Evolutionary conservation across 306 rosid genomes (phyloP).

Genomic region (Morella rubra): DNA sequence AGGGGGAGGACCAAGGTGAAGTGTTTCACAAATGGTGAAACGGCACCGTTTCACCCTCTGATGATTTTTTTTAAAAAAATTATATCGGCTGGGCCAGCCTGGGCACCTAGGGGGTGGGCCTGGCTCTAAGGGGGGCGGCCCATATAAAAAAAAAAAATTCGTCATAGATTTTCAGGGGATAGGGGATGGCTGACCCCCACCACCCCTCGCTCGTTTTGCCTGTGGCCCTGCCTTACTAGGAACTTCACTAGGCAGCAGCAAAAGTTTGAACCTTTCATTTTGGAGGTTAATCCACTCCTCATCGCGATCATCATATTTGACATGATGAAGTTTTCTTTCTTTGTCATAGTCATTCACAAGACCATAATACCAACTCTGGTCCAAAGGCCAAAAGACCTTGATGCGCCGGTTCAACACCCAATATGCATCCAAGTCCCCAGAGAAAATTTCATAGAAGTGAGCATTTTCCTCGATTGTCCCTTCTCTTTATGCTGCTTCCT

Average conservation of each 20-base stretch:
- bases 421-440: conserved; percentile 57
- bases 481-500: conserved; percentile 64
- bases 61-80: too few relatives aligned
- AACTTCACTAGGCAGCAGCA: conserved; percentile 85
- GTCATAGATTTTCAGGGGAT: too few relatives aligned
- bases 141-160: too few relatives aligned
- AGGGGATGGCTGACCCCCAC: too few relatives aligned
- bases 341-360: conserved; percentile 65
- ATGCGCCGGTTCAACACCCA: conserved; percentile 77
- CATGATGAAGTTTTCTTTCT: conserved; percentile 67
- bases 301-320: conserved; percentile 92
- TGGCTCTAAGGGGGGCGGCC: too few relatives aligned
- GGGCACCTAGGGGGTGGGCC: too few relatives aligned
- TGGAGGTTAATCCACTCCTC: conserved; percentile 93
- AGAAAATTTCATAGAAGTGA: conserved; percentile 80
- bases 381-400: conserved; percentile 96
- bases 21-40: too few relatives aligned
- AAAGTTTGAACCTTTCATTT: conserved; percentile 87
- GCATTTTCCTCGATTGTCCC: conserved; percentile 65
- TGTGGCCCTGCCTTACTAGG: conserved; percentile 56
- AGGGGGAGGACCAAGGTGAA: too few relatives aligned
- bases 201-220: too few relatives aligned
- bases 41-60: too few relatives aligned
- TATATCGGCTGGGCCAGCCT: too few relatives aligned
- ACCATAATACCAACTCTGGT: conserved; percentile 93